Conservation (phyloP, 805 yeast species). For the Ogataea siamensis region DNA sequence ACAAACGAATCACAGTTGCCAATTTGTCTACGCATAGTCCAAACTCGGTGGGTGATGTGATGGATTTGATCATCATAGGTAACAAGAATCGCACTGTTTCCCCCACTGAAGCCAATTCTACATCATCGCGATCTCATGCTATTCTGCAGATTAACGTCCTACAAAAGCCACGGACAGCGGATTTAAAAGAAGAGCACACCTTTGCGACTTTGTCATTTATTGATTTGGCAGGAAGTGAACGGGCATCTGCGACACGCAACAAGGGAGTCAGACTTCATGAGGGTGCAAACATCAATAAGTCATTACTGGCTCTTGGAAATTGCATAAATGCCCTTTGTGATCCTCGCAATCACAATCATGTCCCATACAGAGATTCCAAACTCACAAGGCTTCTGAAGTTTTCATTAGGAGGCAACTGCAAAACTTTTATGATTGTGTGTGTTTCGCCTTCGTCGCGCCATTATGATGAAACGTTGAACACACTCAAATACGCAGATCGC, state of each 20-base stretch:
- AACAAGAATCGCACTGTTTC: conserved; percentile 77
- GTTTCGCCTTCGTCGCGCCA: conserved; percentile 83
- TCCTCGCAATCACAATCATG: conserved; percentile 61
- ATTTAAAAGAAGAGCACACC: conserved; percentile 62
- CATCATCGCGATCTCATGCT: conserved; percentile 92
- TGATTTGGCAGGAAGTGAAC: conserved; percentile 92
- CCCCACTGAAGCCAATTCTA: conserved; percentile 87
- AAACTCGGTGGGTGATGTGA: conserved; percentile 61
- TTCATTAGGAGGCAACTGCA: conserved; percentile 91
- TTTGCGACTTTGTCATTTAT: conserved; percentile 83
- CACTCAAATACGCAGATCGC: conserved; percentile 85
- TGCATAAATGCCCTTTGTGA: conserved; percentile 92
- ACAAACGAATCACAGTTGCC: conserved; percentile 63
- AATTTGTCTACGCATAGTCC: conserved; percentile 68
- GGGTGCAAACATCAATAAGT: conserved; percentile 91
- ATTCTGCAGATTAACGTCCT: conserved; percentile 76
- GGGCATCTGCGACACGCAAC: conserved; percentile 88
- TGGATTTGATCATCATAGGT: conserved; percentile 73
- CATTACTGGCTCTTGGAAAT: conserved; percentile 85
- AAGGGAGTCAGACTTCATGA: conserved; percentile 78
- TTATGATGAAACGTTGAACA: conserved; percentile 90
- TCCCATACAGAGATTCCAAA: conserved; percentile 91
- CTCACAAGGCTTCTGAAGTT: conserved; percentile 82
- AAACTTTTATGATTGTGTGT: conserved; percentile 95
- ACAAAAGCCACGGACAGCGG: conserved; percentile 60